Evolutionary conservation across 768 basidiomycete species (phyloP), one percentile per base, ranked within the genome.

Genomic region (Ramaria sp.): DNA sequence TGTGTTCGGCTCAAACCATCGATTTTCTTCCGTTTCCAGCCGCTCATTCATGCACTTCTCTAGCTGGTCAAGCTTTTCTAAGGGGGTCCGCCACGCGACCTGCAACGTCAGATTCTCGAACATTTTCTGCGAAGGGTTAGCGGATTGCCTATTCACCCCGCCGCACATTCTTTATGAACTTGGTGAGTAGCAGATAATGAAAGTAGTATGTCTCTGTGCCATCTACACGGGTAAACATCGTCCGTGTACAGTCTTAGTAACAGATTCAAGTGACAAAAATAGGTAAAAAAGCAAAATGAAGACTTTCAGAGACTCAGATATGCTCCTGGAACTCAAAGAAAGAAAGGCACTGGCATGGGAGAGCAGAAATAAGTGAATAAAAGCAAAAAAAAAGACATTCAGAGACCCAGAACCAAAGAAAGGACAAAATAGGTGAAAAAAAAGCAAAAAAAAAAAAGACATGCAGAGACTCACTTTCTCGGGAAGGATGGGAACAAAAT

Each of bases 191-290:
- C 58, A 82, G 82, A 59, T 82, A 85, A 69, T 88, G 88, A 69
- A 81, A 88, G 63, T 87, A 88, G 61, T 88, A 88, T 3, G 83
- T 82, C 62, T 88, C 82, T 1, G 84, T 84, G 18, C 86, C 86
- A 61, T 89, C 87, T 15, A 73, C 63, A 30, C 87, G 81, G 32
- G 77, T 66, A 61, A 90, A 90, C 16, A 82, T 74, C 3, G 88
- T 89, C 73, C 81, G 51, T 20, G 37, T 24, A 13, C 20, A 9
- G 18, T 3, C 48, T 32, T 9, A 56, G 36, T 24, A 13, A 15
- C 36, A 20, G 12, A 24, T 25, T 12, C 28, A n/a, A 3, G 10
- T 6, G n/a, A n/a, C n/a, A n/a, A n/a, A n/a, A n/a, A n/a, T n/a
- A n/a, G n/a, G n/a, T n/a, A n/a, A n/a, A n/a, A n/a, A n/a, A n/a